Conservation (phyloP, 2,329 filamentous ascomycete genomes). For the Fusarium sp. region DNA sequence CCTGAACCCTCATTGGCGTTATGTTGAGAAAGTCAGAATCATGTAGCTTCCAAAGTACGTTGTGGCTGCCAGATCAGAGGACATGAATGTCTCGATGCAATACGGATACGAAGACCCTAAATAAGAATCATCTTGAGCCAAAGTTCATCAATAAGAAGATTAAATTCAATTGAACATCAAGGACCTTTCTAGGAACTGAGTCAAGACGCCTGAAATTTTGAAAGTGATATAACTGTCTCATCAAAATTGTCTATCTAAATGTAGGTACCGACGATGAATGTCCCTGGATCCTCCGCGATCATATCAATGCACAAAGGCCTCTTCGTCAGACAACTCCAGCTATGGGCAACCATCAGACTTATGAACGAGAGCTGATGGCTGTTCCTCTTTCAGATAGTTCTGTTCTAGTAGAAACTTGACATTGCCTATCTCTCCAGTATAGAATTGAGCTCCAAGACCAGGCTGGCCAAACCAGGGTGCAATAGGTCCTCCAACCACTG, state of each 20-base stretch:
- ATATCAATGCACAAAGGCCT: not conserved
- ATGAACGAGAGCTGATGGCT: constrained; percentile 34
- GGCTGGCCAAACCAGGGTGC: constrained; percentile 65
- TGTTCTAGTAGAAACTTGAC: constrained; percentile 38
- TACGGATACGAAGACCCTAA: no score
- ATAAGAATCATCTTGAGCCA: no score
- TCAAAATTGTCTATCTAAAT: not conserved
- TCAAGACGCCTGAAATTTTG: not conserved
- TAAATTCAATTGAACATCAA: no score
- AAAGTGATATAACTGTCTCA: not conserved
- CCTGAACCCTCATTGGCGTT: not conserved
- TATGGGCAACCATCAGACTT: constrained; percentile 30
- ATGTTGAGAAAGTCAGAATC: not conserved
- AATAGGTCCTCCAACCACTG: constrained; percentile 60
- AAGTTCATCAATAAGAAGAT: no score
- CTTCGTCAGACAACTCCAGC: not conserved
- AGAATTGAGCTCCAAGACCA: constrained; percentile 57
- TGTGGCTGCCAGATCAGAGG: not conserved
- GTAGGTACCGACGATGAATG: not conserved
- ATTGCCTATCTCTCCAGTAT: constrained; percentile 48
- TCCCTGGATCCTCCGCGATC: not conserved
- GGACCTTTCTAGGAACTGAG: no score
- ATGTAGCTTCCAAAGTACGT: not conserved
- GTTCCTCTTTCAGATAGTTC: constrained; percentile 33
- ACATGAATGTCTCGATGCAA: no score